A percentile compares a stretch with the other conserved stretches of the same genome.
Evolutionary conservation across 1,284 basidiomycete species (phyloP).

Genomic region (Melampsora americana): DNA sequence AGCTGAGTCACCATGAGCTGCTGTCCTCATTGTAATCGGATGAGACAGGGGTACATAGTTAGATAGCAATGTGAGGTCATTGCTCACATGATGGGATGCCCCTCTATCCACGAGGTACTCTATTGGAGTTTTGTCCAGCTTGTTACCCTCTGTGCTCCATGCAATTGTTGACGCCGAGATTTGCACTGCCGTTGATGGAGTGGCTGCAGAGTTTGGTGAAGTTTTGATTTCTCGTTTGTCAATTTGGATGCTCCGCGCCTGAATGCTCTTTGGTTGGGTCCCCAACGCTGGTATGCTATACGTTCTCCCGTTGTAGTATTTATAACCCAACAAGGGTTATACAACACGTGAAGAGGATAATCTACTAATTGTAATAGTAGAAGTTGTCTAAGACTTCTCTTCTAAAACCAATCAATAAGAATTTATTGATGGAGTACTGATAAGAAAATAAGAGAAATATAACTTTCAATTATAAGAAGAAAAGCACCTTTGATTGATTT

Average conservation of each 20-base stretch:
- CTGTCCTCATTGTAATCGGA: background rate
- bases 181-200: background rate
- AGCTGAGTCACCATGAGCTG: background rate
- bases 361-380: too few relatives aligned
- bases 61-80: background rate
- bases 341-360: too few relatives aligned
- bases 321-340: too few relatives aligned
- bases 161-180: too few relatives aligned
- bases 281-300: background rate
- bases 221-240: too few relatives aligned
- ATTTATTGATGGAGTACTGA: too few relatives aligned
- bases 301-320: background rate
- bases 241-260: background rate
- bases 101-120: background rate
- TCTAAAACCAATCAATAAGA: too few relatives aligned
- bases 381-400: too few relatives aligned
- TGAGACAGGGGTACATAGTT: background rate
- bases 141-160: background rate
- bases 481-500: too few relatives aligned
- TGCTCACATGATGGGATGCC: background rate
- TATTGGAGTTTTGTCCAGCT: background rate
- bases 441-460: too few relatives aligned
- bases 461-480: too few relatives aligned
- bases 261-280: background rate
- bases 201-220: too few relatives aligned